Evolutionary conservation across 176 grass and related monocot species (phyloP), one percentile per base, ranked within the genome.

Genomic region (Coix lacrymajobi): DNA sequence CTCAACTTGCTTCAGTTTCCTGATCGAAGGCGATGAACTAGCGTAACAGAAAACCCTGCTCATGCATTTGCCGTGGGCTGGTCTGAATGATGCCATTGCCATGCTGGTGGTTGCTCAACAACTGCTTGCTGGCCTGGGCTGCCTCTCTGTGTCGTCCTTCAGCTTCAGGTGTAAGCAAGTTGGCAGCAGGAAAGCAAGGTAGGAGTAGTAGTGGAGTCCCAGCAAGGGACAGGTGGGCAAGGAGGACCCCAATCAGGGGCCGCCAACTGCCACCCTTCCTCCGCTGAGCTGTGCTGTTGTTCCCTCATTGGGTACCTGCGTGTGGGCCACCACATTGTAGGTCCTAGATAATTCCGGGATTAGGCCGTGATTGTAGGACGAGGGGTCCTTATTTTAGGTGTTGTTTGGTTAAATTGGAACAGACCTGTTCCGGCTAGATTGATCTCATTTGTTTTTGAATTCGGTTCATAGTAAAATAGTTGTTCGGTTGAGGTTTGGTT

Each of bases 21-120:
- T 15, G 1, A n/a, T n/a, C n/a, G n/a, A 2, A 51, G 70, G 52
- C 22, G 19, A 52, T n/a, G 51, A 25, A 65, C 30, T 13, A 2
- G 56, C 82, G 19, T 38, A 85, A 81, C 87, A 29, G 83, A 85
- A 85, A 85, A 77, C 13, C 52, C n/a, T 36, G 87, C 34, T 71
- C 87, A 89, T n/a, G 83, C 87, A 54, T 62, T 76, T 44, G 73
- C 83, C 74, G 82, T 89, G 87, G 60, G 82, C 82, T 54, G 61
- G 48, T 84, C 75, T 58, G 87, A 74, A 58, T 33, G 58, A 45
- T 62, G 76, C 16, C 25, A 63, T 15, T 65, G 37, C 49, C 10
- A 61, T 61, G 38, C 61, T 16, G 32, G 16, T 16, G 32, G 16
- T 10, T 15, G 69, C 69, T 72, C 12, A 48, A 48, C 60, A 62